Base-by-base conservation (phyloP, 768 basidiomycete species). In the Panaeolus cyanescens region DNA sequence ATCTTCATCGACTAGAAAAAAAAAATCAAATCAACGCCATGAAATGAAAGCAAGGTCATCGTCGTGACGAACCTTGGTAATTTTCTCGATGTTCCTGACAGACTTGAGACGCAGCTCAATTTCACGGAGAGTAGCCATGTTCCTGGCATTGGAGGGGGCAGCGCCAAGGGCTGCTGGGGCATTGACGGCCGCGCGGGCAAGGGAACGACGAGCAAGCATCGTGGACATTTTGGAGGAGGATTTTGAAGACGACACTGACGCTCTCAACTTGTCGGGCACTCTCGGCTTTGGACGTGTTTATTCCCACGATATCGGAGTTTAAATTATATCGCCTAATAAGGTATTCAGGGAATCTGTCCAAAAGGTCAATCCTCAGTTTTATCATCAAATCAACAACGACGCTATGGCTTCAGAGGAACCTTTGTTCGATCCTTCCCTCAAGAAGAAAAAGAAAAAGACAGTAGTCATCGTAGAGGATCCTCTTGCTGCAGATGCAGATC, bases 51-150 rank as follows among this genome's bases (percentile, higher is more conserved):
- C 10, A 40, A 9, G 31, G 25, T 50, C 4, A 71, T 28, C 71
- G 59, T 37, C 62, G 59, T 54, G 62, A 32, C 84, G 65, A 65
- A 94, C 96, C 84, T 97, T 96, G 63, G 96, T 98, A 82, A 99
- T 98, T 92, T 99, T 99, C 86, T 97, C 94, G 75, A 96, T 96
- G 82, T 97, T 97, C 77, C 85, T 84, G 71, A 98, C 96, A 53
- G 95, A 97, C 87, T 96, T 93, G 79, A 93, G 85, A 70, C 96
- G 90, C 75, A 93, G 78, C 83, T 99, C 96, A 72, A 99, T 92
- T 81, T 99, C 96, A 67, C 95, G 91, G 66, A 99, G 89, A 62
- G 97, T 99, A 39, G 96, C 97, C 95, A 95, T 94, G 78, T 91
- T 94, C 70, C 92, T 87, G 71, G 89, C 86, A 67, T 76, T 75